A percentile compares a stretch with the other conserved stretches of the same genome.
These are phyloP conservation scores for Euphrasia arctica DNA, from an alignment of 305 asterid species.

Conservation along the genomic window DNA sequence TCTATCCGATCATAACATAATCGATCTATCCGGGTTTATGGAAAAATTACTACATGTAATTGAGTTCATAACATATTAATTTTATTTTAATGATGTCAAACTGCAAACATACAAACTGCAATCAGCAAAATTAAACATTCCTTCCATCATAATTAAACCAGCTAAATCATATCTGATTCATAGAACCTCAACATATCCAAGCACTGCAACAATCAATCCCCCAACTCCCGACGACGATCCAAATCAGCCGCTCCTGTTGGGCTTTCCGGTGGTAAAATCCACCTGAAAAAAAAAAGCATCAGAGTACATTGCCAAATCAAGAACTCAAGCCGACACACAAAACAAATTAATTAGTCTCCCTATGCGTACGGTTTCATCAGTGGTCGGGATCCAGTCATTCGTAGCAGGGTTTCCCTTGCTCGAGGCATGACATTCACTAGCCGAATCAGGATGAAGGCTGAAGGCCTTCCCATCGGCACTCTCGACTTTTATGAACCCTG, in stretches of 20 bases:
- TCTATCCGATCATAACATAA: too few relatives aligned
- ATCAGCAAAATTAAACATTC: too few relatives aligned
- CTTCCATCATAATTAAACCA: too few relatives aligned
- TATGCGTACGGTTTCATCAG: conserved; percentile 35
- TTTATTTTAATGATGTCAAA: too few relatives aligned
- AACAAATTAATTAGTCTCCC: too few relatives aligned
- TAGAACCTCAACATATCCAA: too few relatives aligned
- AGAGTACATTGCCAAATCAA: not conserved
- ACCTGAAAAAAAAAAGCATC: conserved; percentile 35
- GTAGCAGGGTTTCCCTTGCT: conserved; percentile 93
- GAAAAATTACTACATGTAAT: too few relatives aligned
- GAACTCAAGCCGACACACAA: not conserved
- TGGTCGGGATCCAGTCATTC: conserved; percentile 91
- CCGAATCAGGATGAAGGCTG: conserved; percentile 47
- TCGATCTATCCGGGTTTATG: too few relatives aligned
- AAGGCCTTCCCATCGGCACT: conserved; percentile 34
- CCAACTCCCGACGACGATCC: not conserved
- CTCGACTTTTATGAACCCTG: conserved; percentile 73
- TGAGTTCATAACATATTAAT: too few relatives aligned
- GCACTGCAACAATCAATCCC: too few relatives aligned
- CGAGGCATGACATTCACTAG: conserved; percentile 43
- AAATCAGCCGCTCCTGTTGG: conserved; percentile 63
- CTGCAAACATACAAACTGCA: too few relatives aligned
- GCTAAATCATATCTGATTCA: too few relatives aligned
- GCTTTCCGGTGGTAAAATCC: conserved; percentile 52